phyloP scores from a whole-genome alignment of 2,329 filamentous ascomycete genomes.

The Clonostachys byssicola region DNA sequence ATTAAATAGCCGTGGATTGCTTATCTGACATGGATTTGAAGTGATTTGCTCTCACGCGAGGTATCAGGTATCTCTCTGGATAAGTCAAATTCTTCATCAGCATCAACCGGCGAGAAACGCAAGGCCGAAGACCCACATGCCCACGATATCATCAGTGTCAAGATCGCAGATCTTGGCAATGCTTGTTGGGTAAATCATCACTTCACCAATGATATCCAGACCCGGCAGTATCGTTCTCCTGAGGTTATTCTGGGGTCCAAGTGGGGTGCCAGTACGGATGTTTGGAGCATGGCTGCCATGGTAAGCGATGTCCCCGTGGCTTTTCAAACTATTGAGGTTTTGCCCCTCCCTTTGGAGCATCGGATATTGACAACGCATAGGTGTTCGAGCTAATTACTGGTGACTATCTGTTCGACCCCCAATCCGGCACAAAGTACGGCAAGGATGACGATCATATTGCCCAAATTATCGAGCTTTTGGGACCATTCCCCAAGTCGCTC shows the following conservation, averaged over 20 bases:
- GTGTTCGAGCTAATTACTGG: slow-evolving; percentile 97
- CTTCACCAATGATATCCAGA: slow-evolving; percentile 99
- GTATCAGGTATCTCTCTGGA: slow-evolving; percentile 93
- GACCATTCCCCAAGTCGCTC: slow-evolving; percentile 86
- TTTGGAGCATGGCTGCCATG: slow-evolving; percentile 99
- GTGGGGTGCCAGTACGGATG: slow-evolving; percentile 98
- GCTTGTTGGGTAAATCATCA: slow-evolving; percentile 99
- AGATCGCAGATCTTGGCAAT: slow-evolving; percentile 97
- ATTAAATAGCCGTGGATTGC: background rate
- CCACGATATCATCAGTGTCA: slow-evolving; percentile 86
- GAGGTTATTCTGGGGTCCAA: slow-evolving; percentile 96
- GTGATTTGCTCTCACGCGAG: slow-evolving; percentile 82
- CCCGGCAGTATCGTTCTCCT: slow-evolving; percentile 91
- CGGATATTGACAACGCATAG: slow-evolving; percentile 35
- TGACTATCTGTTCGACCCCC: slow-evolving; percentile 96
- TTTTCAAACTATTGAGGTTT: too few relatives aligned
- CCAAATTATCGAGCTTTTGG: slow-evolving; percentile 95
- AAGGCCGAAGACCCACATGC: slow-evolving; percentile 52
- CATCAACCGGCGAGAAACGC: slow-evolving; percentile 57
- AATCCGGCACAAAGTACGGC: slow-evolving; percentile 97
- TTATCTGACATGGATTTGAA: background rate
- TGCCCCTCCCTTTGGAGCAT: background rate
- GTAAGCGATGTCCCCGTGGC: slow-evolving; percentile 44
- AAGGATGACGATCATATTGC: slow-evolving; percentile 99
- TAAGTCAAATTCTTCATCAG: slow-evolving; percentile 53